phyloP scores from a whole-genome alignment of 2,329 filamentous ascomycete species.

The Alternaria sp. region DNA sequence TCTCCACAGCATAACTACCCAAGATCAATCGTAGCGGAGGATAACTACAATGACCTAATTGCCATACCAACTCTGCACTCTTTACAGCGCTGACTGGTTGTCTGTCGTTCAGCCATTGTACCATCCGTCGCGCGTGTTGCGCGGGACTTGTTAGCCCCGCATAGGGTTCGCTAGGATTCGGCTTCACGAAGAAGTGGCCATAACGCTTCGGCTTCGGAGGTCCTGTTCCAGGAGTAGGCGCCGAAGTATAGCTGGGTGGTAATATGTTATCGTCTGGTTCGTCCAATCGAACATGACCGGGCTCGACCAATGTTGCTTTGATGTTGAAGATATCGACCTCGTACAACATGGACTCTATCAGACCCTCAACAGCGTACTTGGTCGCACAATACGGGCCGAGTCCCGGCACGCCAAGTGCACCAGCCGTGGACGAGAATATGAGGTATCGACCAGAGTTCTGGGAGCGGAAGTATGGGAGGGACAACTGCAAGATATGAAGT shows the following conservation, averaged over 20 bases:
- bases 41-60: slow-evolving; percentile 92
- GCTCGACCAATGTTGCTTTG: slow-evolving; percentile 91
- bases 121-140: slow-evolving; percentile 86
- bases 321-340: slow-evolving; percentile 92
- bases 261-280: slow-evolving; percentile 67
- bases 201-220: slow-evolving; percentile 72
- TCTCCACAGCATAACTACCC: slow-evolving; percentile 94
- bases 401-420: slow-evolving; percentile 91
- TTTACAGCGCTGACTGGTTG: slow-evolving; percentile 94
- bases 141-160: slow-evolving; percentile 79
- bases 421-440: slow-evolving; percentile 92
- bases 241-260: slow-evolving; percentile 30
- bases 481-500: slow-evolving; percentile 88
- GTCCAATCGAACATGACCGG: slow-evolving; percentile 85
- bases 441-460: slow-evolving; percentile 81
- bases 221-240: slow-evolving; percentile 42
- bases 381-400: slow-evolving; percentile 94
- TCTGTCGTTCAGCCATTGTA: slow-evolving; percentile 92
- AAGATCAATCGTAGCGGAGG: slow-evolving; percentile 86
- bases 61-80: slow-evolving; percentile 91
- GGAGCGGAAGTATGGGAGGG: slow-evolving; percentile 84
- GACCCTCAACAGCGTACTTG: slow-evolving; percentile 94
- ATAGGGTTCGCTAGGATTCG: slow-evolving; percentile 79
- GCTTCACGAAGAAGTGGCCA: slow-evolving; percentile 91
- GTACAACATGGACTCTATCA: slow-evolving; percentile 97